These are phyloP conservation scores for Rosellinia necatrix DNA, from an alignment of 2,329 filamentous ascomycete genomes.

Conservation along the genomic window DNA sequence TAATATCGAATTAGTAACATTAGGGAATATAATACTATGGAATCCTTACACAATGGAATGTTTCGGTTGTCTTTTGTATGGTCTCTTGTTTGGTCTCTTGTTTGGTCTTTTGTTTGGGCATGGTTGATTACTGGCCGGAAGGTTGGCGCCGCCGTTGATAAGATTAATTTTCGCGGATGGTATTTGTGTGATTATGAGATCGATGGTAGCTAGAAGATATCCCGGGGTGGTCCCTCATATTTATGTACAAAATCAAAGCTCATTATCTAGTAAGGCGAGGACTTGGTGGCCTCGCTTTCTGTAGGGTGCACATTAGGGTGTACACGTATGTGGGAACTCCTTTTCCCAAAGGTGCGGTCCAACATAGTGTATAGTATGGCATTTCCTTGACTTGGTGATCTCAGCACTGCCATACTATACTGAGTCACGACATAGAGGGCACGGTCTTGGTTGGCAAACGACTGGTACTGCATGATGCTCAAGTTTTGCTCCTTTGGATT, in stretches of 20 bases:
- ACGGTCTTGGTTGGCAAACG: not conserved
- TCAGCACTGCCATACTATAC: constrained; percentile 6
- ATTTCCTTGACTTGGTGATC: not conserved
- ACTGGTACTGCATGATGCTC: not conserved
- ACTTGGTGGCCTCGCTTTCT: too few species aligned
- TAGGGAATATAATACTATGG: not conserved
- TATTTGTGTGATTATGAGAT: too few species aligned
- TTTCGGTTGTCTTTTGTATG: not conserved
- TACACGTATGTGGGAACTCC: not conserved
- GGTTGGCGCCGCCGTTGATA: too few species aligned
- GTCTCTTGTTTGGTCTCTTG: not conserved
- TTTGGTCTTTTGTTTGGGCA: not conserved
- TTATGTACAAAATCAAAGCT: too few species aligned
- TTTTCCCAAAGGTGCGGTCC: not conserved
- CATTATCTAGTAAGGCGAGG: too few species aligned
- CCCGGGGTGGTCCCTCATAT: too few species aligned
- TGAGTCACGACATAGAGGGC: not conserved
- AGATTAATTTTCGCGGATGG: too few species aligned
- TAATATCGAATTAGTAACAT: constrained; percentile 1
- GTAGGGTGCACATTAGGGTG: too few species aligned
- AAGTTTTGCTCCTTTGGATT: not conserved
- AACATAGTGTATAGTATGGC: not conserved
- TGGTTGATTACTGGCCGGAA: not conserved
- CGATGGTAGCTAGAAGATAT: too few species aligned
- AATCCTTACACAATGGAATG: constrained; percentile 7